phyloP scores from a whole-genome alignment of 371 early-diverging fungal species.

The Parasitella parasitica region DNA sequence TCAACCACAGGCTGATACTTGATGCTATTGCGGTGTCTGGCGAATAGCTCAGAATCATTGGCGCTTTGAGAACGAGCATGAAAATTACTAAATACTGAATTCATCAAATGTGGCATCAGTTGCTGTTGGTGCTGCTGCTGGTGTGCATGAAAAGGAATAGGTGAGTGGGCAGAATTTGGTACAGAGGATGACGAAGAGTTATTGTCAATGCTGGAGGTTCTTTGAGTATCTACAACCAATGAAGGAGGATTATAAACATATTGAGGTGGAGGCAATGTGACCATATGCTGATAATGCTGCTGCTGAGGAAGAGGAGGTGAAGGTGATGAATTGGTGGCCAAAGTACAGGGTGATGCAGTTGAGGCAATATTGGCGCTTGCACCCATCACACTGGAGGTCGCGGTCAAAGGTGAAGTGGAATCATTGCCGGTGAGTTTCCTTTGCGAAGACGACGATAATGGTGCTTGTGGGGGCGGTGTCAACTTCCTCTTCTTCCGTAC shows the following conservation, averaged over 20 bases:
- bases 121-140: neutral
- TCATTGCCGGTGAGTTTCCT: neutral
- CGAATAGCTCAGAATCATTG: slow-evolving; percentile 16
- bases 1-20: slow-evolving; percentile 5
- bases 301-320: neutral
- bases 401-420: neutral
- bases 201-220: neutral
- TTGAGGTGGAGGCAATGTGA: slow-evolving; percentile 19
- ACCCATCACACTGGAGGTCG: neutral
- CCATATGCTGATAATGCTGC: neutral
- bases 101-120: neutral
- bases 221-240: slow-evolving; percentile 2
- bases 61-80: slow-evolving; percentile 25
- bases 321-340: neutral
- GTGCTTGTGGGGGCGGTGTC: neutral
- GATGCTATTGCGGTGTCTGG: slow-evolving; percentile 3
- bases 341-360: neutral
- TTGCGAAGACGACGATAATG: neutral
- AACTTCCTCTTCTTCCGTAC: neutral
- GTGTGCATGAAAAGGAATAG: neutral
- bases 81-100: slow-evolving; percentile 10
- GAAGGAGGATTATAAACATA: slow-evolving; percentile 18
- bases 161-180: neutral
- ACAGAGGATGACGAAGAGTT: neutral
- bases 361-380: neutral